These are phyloP conservation scores for Odontarrhena argentea DNA, from an alignment of 345 rosid species.

Conservation along the genomic window DNA sequence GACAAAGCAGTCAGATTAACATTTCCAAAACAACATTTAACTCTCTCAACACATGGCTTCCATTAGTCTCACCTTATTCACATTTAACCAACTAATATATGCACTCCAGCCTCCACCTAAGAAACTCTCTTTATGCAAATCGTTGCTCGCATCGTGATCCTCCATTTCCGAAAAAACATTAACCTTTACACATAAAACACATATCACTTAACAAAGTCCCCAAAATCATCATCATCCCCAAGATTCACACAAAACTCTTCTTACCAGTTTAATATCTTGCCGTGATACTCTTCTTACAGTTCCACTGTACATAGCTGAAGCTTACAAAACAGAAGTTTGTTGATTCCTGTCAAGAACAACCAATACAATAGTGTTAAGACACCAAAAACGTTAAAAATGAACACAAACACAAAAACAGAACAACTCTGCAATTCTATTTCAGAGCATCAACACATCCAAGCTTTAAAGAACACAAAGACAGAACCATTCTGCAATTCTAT, in stretches of 20 bases:
- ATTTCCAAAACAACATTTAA: background rate
- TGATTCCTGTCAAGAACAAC: slow-evolving; percentile 13
- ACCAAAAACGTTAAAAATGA: background rate
- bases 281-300: slow-evolving; percentile 33
- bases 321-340: slow-evolving; percentile 4
- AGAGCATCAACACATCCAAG: too few species aligned
- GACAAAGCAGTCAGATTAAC: slow-evolving; percentile 40
- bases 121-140: slow-evolving; percentile 53
- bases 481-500: too few species aligned
- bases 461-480: too few species aligned
- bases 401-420: slow-evolving; percentile 12
- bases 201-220: background rate
- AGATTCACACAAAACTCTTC: too few species aligned
- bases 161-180: slow-evolving; percentile 57
- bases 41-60: background rate
- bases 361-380: background rate
- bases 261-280: slow-evolving; percentile 31
- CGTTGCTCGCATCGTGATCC: slow-evolving; percentile 52
- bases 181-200: slow-evolving; percentile 54
- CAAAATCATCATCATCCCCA: background rate
- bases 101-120: slow-evolving; percentile 71
- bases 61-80: slow-evolving; percentile 60
- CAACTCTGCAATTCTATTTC: background rate
- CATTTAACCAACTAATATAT: slow-evolving; percentile 69
- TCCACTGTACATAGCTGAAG: slow-evolving; percentile 39